Conservation (phyloP, 345 rosid genomes). For the Jatropha curcas region DNA sequence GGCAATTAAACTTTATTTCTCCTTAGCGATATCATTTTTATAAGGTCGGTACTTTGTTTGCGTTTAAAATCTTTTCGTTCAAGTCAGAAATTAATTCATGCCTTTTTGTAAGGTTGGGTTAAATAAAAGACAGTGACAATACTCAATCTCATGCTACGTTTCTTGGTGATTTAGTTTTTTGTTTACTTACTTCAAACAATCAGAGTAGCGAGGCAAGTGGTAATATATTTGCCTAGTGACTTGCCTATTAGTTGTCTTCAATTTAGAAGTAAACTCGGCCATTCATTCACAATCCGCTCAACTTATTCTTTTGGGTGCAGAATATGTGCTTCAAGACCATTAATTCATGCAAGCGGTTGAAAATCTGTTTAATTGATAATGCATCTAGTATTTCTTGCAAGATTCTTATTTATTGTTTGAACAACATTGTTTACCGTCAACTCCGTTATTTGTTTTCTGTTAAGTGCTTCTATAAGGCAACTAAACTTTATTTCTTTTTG, state of each 20-base stretch:
- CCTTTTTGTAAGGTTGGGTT: neutral
- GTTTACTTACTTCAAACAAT: neutral
- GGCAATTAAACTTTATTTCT: too few species aligned
- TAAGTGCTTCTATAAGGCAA: too few species aligned
- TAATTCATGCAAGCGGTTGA: neutral
- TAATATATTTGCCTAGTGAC: neutral
- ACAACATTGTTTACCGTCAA: too few species aligned
- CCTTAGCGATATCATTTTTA: too few species aligned
- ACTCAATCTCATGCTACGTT: neutral
- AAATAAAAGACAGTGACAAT: neutral
- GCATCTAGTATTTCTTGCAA: neutral
- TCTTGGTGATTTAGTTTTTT: neutral
- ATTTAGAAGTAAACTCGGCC: neutral
- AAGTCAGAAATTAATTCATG: neutral
- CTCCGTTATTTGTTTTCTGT: too few species aligned
- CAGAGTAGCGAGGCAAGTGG: neutral
- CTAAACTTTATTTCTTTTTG: too few species aligned
- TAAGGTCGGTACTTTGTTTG: too few species aligned
- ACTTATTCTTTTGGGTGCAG: too few species aligned
- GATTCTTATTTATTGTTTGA: neutral
- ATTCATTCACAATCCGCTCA: too few species aligned
- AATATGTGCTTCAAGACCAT: too few species aligned
- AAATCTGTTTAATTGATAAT: neutral
- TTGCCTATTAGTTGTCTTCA: neutral
- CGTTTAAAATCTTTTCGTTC: too few species aligned